Evolutionary conservation across 805 yeast species (phyloP).

Genomic region (Metschnikowia henanensis): DNA sequence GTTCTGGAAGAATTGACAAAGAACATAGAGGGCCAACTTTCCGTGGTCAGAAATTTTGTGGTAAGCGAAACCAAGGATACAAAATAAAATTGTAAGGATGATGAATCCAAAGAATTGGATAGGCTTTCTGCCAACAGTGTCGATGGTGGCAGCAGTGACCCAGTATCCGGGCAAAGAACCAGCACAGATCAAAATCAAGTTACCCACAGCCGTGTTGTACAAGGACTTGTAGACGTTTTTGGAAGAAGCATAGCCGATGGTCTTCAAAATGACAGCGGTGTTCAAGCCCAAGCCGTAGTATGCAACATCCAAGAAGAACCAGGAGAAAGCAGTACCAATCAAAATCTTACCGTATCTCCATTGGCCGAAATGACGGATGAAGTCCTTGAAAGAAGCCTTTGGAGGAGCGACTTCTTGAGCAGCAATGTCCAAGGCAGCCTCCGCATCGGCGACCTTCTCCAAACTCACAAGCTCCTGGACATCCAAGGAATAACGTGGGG

Average conservation of each 20-base stretch:
- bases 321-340: slow-evolving; percentile 86
- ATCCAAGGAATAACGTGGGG: slow-evolving; percentile 88
- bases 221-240: slow-evolving; percentile 67
- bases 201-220: slow-evolving; percentile 86
- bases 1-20: slow-evolving; percentile 85
- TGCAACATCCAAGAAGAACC: slow-evolving; percentile 91
- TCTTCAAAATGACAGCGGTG: slow-evolving; percentile 72
- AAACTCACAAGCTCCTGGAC: slow-evolving; percentile 59
- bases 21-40: slow-evolving; percentile 71
- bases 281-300: slow-evolving; percentile 87
- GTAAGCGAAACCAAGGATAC: slow-evolving; percentile 83
- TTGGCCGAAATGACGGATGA: slow-evolving; percentile 69
- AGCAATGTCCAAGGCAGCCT: slow-evolving; percentile 39
- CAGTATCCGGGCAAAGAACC: slow-evolving; percentile 96
- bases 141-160: slow-evolving; percentile 78
- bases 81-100: slow-evolving; percentile 68
- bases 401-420: slow-evolving; percentile 55
- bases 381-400: slow-evolving; percentile 79
- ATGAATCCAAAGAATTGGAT: slow-evolving; percentile 77
- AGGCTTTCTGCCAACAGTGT: slow-evolving; percentile 81
- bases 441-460: slow-evolving; percentile 52
- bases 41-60: slow-evolving; percentile 66
- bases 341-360: slow-evolving; percentile 87
- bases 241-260: slow-evolving; percentile 82
- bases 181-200: slow-evolving; percentile 88